Conservation (phyloP, 768 basidiomycete genomes). For the Pisolithus sp. region DNA sequence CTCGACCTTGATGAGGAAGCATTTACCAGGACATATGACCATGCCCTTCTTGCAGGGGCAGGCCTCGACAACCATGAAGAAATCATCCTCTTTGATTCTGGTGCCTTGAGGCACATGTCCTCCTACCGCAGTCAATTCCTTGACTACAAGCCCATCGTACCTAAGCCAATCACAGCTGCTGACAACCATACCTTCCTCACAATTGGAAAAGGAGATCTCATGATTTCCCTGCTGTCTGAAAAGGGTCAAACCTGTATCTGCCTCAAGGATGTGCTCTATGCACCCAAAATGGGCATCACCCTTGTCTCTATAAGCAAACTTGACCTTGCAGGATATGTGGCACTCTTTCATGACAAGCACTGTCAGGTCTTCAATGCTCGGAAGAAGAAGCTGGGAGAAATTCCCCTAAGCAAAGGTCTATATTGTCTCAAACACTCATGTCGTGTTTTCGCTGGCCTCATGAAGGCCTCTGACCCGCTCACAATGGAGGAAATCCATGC, state of each 20-base stretch:
- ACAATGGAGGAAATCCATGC: constrained; percentile 2
- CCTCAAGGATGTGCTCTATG: constrained; percentile 8
- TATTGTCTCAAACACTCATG: background rate
- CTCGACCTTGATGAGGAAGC: too few species aligned
- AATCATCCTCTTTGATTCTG: background rate
- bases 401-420: constrained; percentile 1
- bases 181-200: background rate
- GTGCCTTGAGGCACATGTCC: background rate
- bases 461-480: background rate
- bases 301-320: constrained; percentile 15
- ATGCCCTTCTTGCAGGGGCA: background rate
- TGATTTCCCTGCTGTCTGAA: constrained; percentile 14
- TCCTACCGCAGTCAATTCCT: background rate
- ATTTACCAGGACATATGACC: too few species aligned
- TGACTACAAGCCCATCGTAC: constrained; percentile 4
- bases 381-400: background rate
- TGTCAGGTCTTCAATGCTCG: background rate
- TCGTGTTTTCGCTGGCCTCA: background rate
- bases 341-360: background rate
- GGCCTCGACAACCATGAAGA: background rate
- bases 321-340: background rate
- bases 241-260: background rate
- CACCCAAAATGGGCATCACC: constrained; percentile 13
- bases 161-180: constrained; percentile 18
- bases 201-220: constrained; percentile 14